A percentile compares a stretch with the other conserved stretches of the same genome.
Evolutionary conservation across 805 yeast species (phyloP).

Genomic region (Yamadazyma nakazawae): DNA sequence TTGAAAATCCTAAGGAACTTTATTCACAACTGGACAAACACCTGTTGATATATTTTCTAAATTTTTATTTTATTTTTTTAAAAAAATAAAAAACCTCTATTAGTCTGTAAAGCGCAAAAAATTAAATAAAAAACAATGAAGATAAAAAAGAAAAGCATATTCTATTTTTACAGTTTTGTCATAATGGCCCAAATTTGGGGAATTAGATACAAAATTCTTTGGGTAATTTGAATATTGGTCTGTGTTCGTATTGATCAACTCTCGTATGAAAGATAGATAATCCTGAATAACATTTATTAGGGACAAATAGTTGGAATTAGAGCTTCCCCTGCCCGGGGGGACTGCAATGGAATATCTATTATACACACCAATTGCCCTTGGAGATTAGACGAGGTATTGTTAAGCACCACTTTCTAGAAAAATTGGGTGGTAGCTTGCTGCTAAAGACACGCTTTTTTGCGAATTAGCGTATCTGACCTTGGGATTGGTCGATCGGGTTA

Average conservation of each 20-base stretch:
- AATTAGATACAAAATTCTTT: too few species aligned
- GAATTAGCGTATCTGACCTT: neutral
- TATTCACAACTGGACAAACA: neutral
- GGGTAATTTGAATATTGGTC: neutral
- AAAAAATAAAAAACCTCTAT: neutral
- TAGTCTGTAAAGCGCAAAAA: neutral
- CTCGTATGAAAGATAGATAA: too few species aligned
- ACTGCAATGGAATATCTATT: too few species aligned
- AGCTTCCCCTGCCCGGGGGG: too few species aligned
- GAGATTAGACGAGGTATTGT: too few species aligned
- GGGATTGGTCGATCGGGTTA: neutral
- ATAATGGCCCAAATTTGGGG: neutral
- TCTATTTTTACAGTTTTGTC: conserved; percentile 2
- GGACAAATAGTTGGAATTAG: too few species aligned
- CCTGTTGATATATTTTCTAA: neutral
- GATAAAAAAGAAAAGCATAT: neutral
- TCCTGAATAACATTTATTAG: too few species aligned
- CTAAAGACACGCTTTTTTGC: neutral
- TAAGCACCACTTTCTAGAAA: too few species aligned
- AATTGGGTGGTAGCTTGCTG: neutral
- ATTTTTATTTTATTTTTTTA: neutral
- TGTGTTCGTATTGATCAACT: too few species aligned
- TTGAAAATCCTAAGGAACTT: neutral
- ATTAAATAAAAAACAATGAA: neutral
- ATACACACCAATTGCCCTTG: too few species aligned